Evolutionary conservation across 2,329 filamentous ascomycete species (phyloP).

Genomic region (Colletotrichum sublineola): DNA sequence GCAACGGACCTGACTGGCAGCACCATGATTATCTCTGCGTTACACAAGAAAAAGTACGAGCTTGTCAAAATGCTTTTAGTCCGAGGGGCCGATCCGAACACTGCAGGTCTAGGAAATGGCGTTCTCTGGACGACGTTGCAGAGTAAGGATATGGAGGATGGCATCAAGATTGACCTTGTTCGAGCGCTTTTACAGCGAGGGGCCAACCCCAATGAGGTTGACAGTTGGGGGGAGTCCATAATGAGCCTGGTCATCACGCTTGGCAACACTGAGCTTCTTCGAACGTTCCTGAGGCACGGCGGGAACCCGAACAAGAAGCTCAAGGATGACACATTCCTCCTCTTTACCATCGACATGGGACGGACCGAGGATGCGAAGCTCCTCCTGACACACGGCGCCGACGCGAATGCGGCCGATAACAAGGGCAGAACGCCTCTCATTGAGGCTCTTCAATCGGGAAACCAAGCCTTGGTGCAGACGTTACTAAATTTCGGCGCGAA

Average conservation of each 20-base stretch:
- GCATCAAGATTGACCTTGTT: constrained; percentile 26
- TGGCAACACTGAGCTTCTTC: constrained; percentile 36
- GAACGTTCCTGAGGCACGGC: constrained; percentile 39
- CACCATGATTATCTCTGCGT: constrained; percentile 51
- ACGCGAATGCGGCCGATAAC: constrained; percentile 47
- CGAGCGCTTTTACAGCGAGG: constrained; percentile 29
- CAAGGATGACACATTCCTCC: constrained; percentile 46
- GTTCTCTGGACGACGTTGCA: constrained; percentile 34
- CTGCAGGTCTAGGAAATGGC: constrained; percentile 26
- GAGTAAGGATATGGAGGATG: constrained; percentile 32
- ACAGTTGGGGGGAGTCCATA: constrained; percentile 47
- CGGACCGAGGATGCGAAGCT: constrained; percentile 45
- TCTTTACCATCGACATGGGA: constrained; percentile 49
- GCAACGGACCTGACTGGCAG: constrained; percentile 49
- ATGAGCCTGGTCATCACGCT: constrained; percentile 41
- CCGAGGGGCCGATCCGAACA: constrained; percentile 44
- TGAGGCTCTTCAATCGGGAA: constrained; percentile 46
- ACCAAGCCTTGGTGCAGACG: constrained; percentile 30
- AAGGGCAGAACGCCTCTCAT: constrained; percentile 39
- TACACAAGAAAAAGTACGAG: constrained; percentile 47
- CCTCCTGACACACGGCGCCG: constrained; percentile 51
- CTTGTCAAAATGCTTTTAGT: constrained; percentile 42
- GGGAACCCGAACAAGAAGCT: constrained; percentile 41
- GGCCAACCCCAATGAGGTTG: constrained; percentile 42
- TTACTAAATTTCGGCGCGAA: constrained; percentile 42